A percentile compares a stretch with the other conserved stretches of the same genome.
These are phyloP conservation scores for Geotrichum klebahnii DNA, from an alignment of 1,139 yeast genomes.

Conservation along the genomic window DNA sequence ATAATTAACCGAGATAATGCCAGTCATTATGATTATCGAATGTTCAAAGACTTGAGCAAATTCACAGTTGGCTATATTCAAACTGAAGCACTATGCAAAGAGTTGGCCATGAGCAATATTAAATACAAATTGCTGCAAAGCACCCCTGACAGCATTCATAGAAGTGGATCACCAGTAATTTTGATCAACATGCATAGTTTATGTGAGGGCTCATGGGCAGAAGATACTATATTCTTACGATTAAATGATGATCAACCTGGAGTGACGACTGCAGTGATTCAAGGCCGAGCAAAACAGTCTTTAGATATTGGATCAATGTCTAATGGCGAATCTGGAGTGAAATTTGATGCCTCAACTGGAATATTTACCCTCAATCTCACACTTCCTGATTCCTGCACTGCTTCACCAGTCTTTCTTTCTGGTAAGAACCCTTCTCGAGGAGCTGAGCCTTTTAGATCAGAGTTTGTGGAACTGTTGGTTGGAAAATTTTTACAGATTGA, in stretches of 20 bases:
- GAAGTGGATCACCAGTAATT: slow-evolving; percentile 27
- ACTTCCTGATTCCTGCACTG: slow-evolving; percentile 15
- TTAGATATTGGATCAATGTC: slow-evolving; percentile 26
- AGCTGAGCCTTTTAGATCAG: slow-evolving; percentile 10
- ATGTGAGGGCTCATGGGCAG: slow-evolving; percentile 31
- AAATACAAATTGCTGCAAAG: slow-evolving; percentile 29
- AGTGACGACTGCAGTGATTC: slow-evolving; percentile 26
- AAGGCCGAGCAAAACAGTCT: slow-evolving; percentile 30
- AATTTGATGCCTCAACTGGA: slow-evolving; percentile 29
- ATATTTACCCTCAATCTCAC: slow-evolving; percentile 27
- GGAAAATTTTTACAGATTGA: slow-evolving; percentile 32
- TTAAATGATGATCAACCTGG: slow-evolving; percentile 15
- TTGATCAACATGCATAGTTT: slow-evolving; percentile 27
- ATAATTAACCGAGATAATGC: slow-evolving; percentile 25
- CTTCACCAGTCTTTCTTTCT: slow-evolving; percentile 13
- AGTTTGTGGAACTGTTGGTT: slow-evolving; percentile 25
- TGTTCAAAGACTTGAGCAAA: slow-evolving; percentile 30
- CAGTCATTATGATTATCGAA: slow-evolving; percentile 25
- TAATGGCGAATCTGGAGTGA: slow-evolving; percentile 26
- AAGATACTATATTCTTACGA: slow-evolving; percentile 27
- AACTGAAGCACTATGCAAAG: slow-evolving; percentile 30
- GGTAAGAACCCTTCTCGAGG: not conserved
- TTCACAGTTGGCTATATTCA: slow-evolving; percentile 32
- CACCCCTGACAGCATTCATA: slow-evolving; percentile 10
- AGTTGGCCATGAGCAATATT: slow-evolving; percentile 28